Evolutionary conservation across 306 rosid species (phyloP).

Genomic region (Dryas drummondii): DNA sequence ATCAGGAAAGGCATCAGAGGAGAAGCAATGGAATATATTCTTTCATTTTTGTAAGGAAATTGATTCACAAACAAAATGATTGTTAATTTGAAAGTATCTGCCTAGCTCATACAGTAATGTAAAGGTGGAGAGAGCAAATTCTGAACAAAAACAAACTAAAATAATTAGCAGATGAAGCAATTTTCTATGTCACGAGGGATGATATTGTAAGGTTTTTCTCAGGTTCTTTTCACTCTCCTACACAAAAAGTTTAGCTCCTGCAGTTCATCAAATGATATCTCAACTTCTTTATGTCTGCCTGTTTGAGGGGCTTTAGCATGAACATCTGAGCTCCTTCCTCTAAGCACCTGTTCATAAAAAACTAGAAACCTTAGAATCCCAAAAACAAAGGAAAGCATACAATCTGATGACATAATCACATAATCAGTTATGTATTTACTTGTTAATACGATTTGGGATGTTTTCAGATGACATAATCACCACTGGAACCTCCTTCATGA

Average conservation of each 20-base stretch:
- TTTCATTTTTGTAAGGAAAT: neutral
- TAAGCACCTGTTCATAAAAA: constrained; percentile 54
- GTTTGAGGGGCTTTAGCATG: constrained; percentile 81
- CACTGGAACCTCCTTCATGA: constrained; percentile 86
- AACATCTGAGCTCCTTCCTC: constrained; percentile 98
- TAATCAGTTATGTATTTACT: constrained; percentile 37
- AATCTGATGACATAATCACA: too few relatives aligned
- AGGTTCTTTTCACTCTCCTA: constrained; percentile 1
- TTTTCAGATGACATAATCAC: constrained; percentile 94
- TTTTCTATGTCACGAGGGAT: neutral
- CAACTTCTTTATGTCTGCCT: constrained; percentile 69
- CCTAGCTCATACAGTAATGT: neutral
- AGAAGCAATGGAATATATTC: neutral
- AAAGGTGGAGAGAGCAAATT: neutral
- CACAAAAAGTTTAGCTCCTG: constrained; percentile 26
- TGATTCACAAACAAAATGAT: neutral
- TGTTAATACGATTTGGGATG: constrained; percentile 71
- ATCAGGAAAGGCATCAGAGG: neutral
- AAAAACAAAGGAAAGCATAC: neutral
- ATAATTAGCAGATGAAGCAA: constrained; percentile 10
- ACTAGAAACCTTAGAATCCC: neutral
- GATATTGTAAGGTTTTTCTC: neutral
- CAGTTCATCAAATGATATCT: constrained; percentile 73
- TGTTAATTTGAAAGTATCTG: neutral
- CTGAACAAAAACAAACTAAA: constrained; percentile 12